phyloP scores from a whole-genome alignment of 2,329 filamentous ascomycete genomes.

The Hymenoscyphus infarciens region DNA sequence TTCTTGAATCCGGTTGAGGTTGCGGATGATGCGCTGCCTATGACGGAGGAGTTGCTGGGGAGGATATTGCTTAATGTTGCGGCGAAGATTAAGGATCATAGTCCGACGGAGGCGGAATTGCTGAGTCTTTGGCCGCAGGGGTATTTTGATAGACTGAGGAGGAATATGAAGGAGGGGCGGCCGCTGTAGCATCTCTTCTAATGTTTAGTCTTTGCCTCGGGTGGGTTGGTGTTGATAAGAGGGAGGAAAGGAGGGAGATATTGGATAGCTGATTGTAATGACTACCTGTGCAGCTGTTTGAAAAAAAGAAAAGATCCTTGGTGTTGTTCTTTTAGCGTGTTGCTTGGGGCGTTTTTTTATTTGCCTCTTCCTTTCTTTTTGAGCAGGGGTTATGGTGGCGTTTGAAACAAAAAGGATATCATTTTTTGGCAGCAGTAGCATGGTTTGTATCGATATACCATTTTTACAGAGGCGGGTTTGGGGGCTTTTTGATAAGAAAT shows the following conservation, averaged over 20 bases:
- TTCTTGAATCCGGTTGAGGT: conserved; percentile 62
- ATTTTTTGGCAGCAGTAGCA: not conserved
- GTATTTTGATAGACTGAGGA: conserved; percentile 56
- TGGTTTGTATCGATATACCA: not conserved
- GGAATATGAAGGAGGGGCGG: conserved; percentile 29
- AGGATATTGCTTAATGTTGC: conserved; percentile 62
- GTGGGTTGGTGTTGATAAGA: not conserved
- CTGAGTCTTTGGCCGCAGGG: conserved; percentile 55
- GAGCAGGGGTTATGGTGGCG: not conserved
- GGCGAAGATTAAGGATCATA: conserved; percentile 52
- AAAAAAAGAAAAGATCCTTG: not conserved
- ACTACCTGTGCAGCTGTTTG: not conserved
- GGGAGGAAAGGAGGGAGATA: no score
- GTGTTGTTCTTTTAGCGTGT: conserved; percentile 1
- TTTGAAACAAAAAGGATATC: not conserved
- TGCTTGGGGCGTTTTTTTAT: not conserved
- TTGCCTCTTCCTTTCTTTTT: not conserved
- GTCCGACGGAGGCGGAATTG: conserved; percentile 56
- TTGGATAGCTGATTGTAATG: not conserved
- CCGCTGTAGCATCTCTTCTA: conserved; percentile 12
- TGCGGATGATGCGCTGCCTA: conserved; percentile 50
- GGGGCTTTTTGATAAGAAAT: not conserved
- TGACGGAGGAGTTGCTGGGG: conserved; percentile 59
- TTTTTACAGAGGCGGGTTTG: not conserved
- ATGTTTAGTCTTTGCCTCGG: not conserved